Percentiles rank a stretch among this genome's conserved stretches.
Conservation (phyloP, 2,329 filamentous ascomycete species). For the Clonostachys byssicola region DNA sequence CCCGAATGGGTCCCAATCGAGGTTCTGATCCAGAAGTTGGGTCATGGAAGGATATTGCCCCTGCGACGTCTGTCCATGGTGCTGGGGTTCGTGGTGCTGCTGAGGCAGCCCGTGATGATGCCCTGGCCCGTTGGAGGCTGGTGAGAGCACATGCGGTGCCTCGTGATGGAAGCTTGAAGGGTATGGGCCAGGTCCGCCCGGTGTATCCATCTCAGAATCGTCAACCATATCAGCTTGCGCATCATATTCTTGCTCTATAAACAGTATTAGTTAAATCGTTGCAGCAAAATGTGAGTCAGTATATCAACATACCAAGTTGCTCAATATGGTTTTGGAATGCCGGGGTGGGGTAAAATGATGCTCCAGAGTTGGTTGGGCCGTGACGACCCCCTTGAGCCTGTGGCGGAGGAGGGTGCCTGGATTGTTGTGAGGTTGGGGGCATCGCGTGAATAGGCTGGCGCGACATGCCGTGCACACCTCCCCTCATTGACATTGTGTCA, state of each 20-base stretch:
- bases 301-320: constrained; percentile 81
- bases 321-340: constrained; percentile 90
- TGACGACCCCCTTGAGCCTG: constrained; percentile 12
- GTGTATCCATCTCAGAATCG: constrained; percentile 68
- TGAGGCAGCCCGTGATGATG: constrained; percentile 20
- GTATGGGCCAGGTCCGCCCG: constrained; percentile 62
- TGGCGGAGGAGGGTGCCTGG: constrained; percentile 19
- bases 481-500: constrained; percentile 41
- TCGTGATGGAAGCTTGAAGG: constrained; percentile 47
- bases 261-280: constrained; percentile 64
- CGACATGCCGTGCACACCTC: constrained; percentile 22
- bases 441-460: constrained; percentile 24
- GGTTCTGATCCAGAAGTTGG: constrained; percentile 68
- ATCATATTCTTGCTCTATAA: constrained; percentile 95
- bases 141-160: constrained; percentile 38
- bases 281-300: constrained; percentile 50
- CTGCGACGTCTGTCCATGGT: constrained; percentile 22
- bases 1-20: constrained; percentile 92
- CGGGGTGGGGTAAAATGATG: constrained; percentile 74
- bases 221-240: constrained; percentile 86
- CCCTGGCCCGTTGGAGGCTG: constrained; percentile 28
- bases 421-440: constrained; percentile 10
- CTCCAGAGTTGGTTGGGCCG: constrained; percentile 31
- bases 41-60: constrained; percentile 59
- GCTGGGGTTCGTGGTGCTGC: constrained; percentile 26